Percentiles rank a stretch among this genome's conserved stretches.
Conservation (phyloP, 164 flowering plant genomes). For the Echeveria elegans region DNA sequence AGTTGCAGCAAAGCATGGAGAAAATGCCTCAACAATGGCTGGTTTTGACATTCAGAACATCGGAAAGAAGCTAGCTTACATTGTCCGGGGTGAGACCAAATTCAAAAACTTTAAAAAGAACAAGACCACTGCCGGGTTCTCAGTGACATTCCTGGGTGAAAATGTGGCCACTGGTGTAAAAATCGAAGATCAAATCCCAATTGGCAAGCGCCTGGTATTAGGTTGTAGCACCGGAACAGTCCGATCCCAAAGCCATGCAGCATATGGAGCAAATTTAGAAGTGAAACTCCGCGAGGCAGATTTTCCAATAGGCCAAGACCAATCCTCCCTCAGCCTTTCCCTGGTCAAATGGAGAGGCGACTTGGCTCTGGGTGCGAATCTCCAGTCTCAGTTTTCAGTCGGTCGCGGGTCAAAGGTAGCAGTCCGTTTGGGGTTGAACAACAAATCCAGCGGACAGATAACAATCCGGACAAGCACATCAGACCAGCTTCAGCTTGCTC, state of each 20-base stretch:
- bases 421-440: conserved; percentile 71
- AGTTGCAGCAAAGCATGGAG: conserved; percentile 68
- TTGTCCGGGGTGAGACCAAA: conserved; percentile 79
- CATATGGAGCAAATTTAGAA: conserved; percentile 85
- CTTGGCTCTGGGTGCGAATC: conserved; percentile 68
- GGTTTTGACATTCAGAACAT: conserved; percentile 87
- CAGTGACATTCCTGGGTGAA: conserved; percentile 80
- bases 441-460: conserved; percentile 84
- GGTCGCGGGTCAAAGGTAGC: conserved; percentile 74
- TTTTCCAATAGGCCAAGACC: conserved; percentile 81
- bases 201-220: conserved; percentile 61
- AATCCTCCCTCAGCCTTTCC: conserved; percentile 66
- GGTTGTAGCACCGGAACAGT: conserved; percentile 80
- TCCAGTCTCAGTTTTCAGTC: conserved; percentile 67
- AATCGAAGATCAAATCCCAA: conserved; percentile 67
- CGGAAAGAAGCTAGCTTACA: conserved; percentile 77
- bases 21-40: conserved; percentile 60
- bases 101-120: conserved; percentile 63
- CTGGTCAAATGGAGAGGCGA: conserved; percentile 92
- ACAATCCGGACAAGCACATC: conserved; percentile 78
- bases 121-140: conserved; percentile 67
- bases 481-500: conserved; percentile 84
- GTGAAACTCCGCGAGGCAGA: conserved; percentile 64
- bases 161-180: conserved; percentile 73
- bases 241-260: conserved; percentile 63